Base-by-base conservation (phyloP, 345 rosid genomes). In the Citrus mangshanensis region DNA sequence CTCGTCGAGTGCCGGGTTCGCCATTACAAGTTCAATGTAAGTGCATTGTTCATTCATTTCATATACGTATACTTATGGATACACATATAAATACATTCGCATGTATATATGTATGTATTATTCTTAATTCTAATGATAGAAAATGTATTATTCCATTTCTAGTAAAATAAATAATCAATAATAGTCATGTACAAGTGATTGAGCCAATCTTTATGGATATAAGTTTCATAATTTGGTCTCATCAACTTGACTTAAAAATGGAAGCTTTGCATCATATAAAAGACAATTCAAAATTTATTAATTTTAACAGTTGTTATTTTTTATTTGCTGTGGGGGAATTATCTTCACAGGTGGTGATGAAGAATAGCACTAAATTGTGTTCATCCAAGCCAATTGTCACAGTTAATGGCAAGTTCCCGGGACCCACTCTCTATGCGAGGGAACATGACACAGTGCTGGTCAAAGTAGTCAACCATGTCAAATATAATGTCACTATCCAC, bases 371-470 rank as follows among this genome's bases (percentile, higher is more conserved):
- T 5, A 94, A 91, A 84, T 71, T 94, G 56, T 95, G 99, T 58
- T 89, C 98, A 65, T 82, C 79, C 81, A 94, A 96, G 80, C 90
- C 92, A 56, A 94, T 88, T 63, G 97, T 94, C 10, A 93, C 99
- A 9, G 93, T 96, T 9, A 94, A 96, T 22, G 97, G 95, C 40
- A 77, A 58, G 85, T 94, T 89, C 74, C 99, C 97, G 4, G 98
- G 98, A 24, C 98, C 97, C 18, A 93, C 98, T 58, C 82, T 93
- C 58, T 89, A 91, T 58, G 98, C 97, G 13, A 82, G 98, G 79
- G 99, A 95, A 85, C 98, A 82, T 30, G 98, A 95, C 84, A 92
- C 88, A 0, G 89, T 92, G 74, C 93, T 91, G 30, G 91, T 95
- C 46, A 95, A 80, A 81, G 99, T 94, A 24, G 87, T 79, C 63